Conservation (phyloP, 1,284 basidiomycete genomes). For the Leucoagaricus sp. region DNA sequence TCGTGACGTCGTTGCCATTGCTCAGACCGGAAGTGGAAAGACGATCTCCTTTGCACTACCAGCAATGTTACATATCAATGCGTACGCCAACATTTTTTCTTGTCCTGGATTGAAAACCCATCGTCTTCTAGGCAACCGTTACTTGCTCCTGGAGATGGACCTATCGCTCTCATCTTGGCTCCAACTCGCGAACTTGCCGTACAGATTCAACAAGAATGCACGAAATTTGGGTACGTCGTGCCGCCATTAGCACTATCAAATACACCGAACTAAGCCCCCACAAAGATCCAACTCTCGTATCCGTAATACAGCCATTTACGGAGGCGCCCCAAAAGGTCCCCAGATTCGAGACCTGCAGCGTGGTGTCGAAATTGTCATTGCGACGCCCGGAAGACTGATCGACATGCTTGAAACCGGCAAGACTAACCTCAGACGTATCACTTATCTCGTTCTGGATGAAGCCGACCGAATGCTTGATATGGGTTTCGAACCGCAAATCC, state of each 20-base stretch:
- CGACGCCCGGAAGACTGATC: constrained; percentile 88
- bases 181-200: constrained; percentile 98
- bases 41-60: constrained; percentile 98
- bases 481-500: constrained; percentile 99
- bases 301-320: constrained; percentile 98
- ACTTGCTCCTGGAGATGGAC: constrained; percentile 92
- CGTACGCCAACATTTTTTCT: constrained; percentile 50
- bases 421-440: constrained; percentile 94
- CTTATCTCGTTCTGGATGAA: constrained; percentile 99
- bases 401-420: constrained; percentile 96
- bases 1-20: constrained; percentile 94
- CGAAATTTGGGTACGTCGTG: constrained; percentile 82
- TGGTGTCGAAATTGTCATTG: constrained; percentile 95
- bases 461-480: constrained; percentile 98
- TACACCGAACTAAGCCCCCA: not conserved
- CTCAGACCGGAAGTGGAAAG: constrained; percentile 96
- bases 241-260: constrained; percentile 3
- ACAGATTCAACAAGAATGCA: constrained; percentile 98
- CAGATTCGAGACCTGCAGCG: constrained; percentile 98
- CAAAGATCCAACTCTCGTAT: constrained; percentile 88
- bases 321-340: constrained; percentile 97
- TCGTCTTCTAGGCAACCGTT: constrained; percentile 76
- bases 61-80: constrained; percentile 99
- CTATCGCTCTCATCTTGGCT: constrained; percentile 95
- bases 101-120: constrained; percentile 14